These are phyloP conservation scores for Scenedesmus sp. DNA, from an alignment of 163 green algal genomes.

Conservation along the genomic window DNA sequence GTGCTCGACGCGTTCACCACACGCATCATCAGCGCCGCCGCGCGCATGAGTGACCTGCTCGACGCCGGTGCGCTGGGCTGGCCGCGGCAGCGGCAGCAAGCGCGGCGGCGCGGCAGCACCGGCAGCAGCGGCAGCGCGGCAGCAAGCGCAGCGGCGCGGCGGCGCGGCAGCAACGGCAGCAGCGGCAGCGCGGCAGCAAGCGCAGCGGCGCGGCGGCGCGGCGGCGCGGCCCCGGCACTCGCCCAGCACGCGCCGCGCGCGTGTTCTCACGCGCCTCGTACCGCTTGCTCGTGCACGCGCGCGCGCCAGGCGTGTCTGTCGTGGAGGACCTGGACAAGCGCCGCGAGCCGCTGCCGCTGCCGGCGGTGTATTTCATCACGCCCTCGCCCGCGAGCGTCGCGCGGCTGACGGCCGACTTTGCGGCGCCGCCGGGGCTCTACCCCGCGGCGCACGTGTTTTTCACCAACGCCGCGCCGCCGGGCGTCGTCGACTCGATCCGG, in stretches of 20 bases:
- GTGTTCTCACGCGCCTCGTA: background rate
- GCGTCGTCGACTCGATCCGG: constrained; percentile 76
- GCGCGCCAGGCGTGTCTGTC: constrained; percentile 51
- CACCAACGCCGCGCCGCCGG: constrained; percentile 53
- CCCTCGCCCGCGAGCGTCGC: constrained; percentile 73
- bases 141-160: background rate
- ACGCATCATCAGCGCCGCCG: constrained; percentile 62
- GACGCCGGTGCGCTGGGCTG: constrained; percentile 64
- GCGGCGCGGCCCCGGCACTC: too few species aligned
- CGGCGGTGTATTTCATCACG: constrained; percentile 96
- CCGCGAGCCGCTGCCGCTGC: constrained; percentile 84
- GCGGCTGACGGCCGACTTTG: constrained; percentile 84
- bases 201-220: too few species aligned
- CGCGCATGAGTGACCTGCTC: constrained; percentile 74
- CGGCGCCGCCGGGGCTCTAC: constrained; percentile 70
- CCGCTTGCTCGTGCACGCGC: too few species aligned
- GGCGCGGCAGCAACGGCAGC: background rate
- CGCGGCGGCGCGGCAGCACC: background rate
- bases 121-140: background rate
- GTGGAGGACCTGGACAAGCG: constrained; percentile 83
- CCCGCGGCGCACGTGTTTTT: constrained; percentile 93
- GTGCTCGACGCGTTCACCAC: constrained; percentile 83
- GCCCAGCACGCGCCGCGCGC: too few species aligned
- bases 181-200: too few species aligned
- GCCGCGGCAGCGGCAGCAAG: background rate